Conservation (phyloP, 2,329 filamentous ascomycete genomes). For the Colletotrichum navitas region DNA sequence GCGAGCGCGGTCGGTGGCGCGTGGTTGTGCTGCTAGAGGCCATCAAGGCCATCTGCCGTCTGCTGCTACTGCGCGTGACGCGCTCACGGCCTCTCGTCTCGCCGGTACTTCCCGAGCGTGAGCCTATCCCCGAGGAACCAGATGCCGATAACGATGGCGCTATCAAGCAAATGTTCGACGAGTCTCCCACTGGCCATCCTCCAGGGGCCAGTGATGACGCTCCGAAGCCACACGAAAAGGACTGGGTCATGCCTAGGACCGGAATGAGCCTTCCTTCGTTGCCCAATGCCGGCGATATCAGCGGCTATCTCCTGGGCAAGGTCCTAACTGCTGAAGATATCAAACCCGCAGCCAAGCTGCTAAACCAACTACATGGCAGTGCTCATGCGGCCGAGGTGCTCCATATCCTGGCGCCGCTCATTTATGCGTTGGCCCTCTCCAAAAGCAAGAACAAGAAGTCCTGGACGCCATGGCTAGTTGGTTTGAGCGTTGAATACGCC, state of each 20-base stretch:
- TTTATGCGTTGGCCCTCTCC: slow-evolving; percentile 88
- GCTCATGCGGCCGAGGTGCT: slow-evolving; percentile 87
- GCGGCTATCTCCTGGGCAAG: slow-evolving; percentile 86
- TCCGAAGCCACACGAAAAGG: slow-evolving; percentile 62
- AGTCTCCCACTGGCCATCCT: slow-evolving; percentile 70
- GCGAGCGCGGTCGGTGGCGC: slow-evolving; percentile 84
- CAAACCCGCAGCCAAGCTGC: slow-evolving; percentile 86
- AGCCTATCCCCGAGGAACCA: slow-evolving; percentile 75
- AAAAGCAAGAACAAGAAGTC: slow-evolving; percentile 78
- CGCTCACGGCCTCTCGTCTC: slow-evolving; percentile 85
- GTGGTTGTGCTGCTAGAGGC: slow-evolving; percentile 87
- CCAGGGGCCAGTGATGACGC: slow-evolving; percentile 63
- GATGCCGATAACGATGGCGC: slow-evolving; percentile 56
- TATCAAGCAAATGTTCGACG: slow-evolving; percentile 59
- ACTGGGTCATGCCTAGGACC: slow-evolving; percentile 96
- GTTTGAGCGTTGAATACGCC: slow-evolving; percentile 86
- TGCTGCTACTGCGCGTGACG: slow-evolving; percentile 85
- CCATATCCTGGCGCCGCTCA: slow-evolving; percentile 88
- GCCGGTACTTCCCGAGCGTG: slow-evolving; percentile 87
- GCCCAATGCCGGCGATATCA: slow-evolving; percentile 85
- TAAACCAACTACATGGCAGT: slow-evolving; percentile 83
- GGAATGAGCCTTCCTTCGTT: slow-evolving; percentile 86
- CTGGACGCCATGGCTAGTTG: slow-evolving; percentile 94
- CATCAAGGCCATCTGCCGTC: slow-evolving; percentile 85
- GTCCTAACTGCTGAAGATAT: slow-evolving; percentile 97